phyloP scores from a whole-genome alignment of 164 flowering plant species.

The Kalanchoe fedtschenkoi region DNA sequence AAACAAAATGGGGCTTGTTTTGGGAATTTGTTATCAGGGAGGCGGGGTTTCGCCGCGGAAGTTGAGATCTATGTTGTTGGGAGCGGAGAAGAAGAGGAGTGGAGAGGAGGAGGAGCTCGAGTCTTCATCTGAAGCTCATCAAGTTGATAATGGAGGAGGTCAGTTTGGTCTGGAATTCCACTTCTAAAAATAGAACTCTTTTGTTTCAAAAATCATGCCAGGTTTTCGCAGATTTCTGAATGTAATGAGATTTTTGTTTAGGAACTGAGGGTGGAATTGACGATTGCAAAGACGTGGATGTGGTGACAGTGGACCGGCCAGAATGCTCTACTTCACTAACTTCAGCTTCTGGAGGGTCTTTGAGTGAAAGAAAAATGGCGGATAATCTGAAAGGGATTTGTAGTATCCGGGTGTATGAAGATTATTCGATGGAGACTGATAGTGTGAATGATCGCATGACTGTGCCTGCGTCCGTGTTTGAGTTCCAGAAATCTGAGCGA shows the following conservation, averaged over 20 bases:
- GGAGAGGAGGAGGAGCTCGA: constrained; percentile 35
- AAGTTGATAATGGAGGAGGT: constrained; percentile 36
- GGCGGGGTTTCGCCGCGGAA: constrained; percentile 74
- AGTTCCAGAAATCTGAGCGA: constrained; percentile 62
- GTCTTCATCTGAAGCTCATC: constrained; percentile 39
- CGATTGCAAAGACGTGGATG: constrained; percentile 65
- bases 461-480: constrained; percentile 37
- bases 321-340: constrained; percentile 33
- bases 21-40: constrained; percentile 13
- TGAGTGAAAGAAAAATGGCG: constrained; percentile 28
- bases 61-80: constrained; percentile 56
- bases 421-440: constrained; percentile 32
- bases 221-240: background rate
- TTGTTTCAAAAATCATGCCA: background rate
- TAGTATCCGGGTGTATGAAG: constrained; percentile 37
- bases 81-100: constrained; percentile 55
- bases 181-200: background rate
- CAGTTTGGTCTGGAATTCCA: background rate
- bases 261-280: constrained; percentile 32
- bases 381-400: constrained; percentile 27
- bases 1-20: background rate
- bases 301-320: constrained; percentile 42
- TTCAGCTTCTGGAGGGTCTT: constrained; percentile 18
- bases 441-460: constrained; percentile 28
- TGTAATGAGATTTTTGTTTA: constrained; percentile 4